phyloP scores from a whole-genome alignment of 164 flowering plant species.

The Chloranthus sessilifolius region DNA sequence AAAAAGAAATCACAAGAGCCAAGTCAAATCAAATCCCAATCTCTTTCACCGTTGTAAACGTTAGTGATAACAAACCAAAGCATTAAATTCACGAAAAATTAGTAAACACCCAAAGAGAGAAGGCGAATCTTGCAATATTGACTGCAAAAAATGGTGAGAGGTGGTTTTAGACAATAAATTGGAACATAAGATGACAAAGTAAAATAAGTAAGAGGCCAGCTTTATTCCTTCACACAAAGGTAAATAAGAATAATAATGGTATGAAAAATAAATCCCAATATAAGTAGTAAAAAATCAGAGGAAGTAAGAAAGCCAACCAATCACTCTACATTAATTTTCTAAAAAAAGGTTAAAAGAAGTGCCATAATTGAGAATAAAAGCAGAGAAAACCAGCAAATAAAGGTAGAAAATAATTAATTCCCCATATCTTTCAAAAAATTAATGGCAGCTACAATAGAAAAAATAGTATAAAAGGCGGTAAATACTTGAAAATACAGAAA shows the following conservation, averaged over 20 bases:
- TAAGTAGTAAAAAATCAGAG: constrained; percentile 25
- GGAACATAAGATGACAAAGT: constrained; percentile 15
- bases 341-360: constrained; percentile 4
- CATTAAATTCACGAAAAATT: constrained; percentile 20
- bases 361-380: not conserved
- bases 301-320: constrained; percentile 8
- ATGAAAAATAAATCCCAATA: constrained; percentile 16
- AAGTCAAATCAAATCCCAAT: not conserved
- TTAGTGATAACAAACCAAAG: constrained; percentile 10
- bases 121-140: too few relatives aligned
- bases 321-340: constrained; percentile 8
- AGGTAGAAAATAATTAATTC: not conserved
- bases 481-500: not conserved
- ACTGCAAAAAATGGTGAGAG: constrained; percentile 20
- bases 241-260: constrained; percentile 18
- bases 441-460: constrained; percentile 5
- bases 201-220: constrained; percentile 25
- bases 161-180: constrained; percentile 45
- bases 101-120: constrained; percentile 11
- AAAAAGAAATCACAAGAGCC: too few relatives aligned
- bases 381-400: not conserved
- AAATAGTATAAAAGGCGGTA: not conserved
- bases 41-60: not conserved
- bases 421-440: constrained; percentile 7
- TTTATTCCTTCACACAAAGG: constrained; percentile 17